These are phyloP conservation scores for Geotrichum cucujoidarum DNA, from an alignment of 1,139 yeast genomes.

Conservation along the genomic window DNA sequence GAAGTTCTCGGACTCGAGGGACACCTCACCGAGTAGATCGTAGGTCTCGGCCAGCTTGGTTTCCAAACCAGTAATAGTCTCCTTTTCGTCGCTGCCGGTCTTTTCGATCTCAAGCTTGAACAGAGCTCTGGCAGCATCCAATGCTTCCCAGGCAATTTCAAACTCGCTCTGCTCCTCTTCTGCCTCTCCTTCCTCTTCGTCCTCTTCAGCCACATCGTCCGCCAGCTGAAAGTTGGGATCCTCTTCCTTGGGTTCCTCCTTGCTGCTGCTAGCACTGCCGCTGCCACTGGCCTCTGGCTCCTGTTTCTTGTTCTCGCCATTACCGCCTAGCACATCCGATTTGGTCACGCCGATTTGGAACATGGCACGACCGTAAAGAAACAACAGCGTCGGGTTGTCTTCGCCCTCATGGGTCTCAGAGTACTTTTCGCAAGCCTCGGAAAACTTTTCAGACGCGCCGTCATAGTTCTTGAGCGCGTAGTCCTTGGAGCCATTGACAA, in stretches of 20 bases:
- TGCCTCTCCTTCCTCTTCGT: slow-evolving; percentile 36
- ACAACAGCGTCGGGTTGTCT: slow-evolving; percentile 67
- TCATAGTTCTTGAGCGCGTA: slow-evolving; percentile 64
- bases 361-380: slow-evolving; percentile 73
- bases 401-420: slow-evolving; percentile 49
- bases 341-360: slow-evolving; percentile 72
- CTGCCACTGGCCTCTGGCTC: slow-evolving; percentile 1
- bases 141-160: slow-evolving; percentile 82
- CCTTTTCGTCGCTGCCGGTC: slow-evolving; percentile 23
- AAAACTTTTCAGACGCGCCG: slow-evolving; percentile 63
- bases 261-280: slow-evolving; percentile 42
- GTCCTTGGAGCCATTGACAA: slow-evolving; percentile 56
- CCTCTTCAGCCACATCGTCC: slow-evolving; percentile 38
- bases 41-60: slow-evolving; percentile 68
- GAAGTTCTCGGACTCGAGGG: slow-evolving; percentile 78
- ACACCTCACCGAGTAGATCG: slow-evolving; percentile 82
- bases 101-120: slow-evolving; percentile 46
- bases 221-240: slow-evolving; percentile 24
- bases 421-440: slow-evolving; percentile 63
- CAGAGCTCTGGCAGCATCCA: slow-evolving; percentile 67
- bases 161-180: slow-evolving; percentile 65
- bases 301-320: neutral
- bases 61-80: slow-evolving; percentile 35
- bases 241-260: neutral
- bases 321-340: slow-evolving; percentile 70